Evolutionary conservation across 2,329 filamentous ascomycete species (phyloP), one percentile per base, ranked within the genome.

Genomic region (Colletotrichum camelliae): DNA sequence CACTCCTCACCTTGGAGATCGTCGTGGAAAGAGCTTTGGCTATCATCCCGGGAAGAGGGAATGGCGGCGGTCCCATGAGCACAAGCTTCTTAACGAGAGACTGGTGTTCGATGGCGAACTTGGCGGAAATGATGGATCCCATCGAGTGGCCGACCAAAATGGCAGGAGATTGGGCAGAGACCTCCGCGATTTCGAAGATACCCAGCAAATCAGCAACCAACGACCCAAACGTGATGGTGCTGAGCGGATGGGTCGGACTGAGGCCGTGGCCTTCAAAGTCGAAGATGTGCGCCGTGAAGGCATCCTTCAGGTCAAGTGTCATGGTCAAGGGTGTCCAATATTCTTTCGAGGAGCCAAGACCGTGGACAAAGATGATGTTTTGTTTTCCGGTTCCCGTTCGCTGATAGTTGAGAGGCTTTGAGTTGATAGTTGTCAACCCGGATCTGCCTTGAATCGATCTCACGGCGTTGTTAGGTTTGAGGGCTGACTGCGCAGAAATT

Each of bases 231-330:
- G 82, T 86, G 13, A 89, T 68, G 3, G 77, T 77, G 65, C 83
- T 86, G 4, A 85, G 81, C 0, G 89, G 86, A 10, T 85, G 85
- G 0, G 89, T 90, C 0, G 89, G 89, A 2, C 88, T 89, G 8
- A 89, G 82, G 1, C 90, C 90, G 76, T 91, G 89, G 4, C 90
- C 90, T 80, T 92, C 90, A 4, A 92, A 82, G 76, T 92, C 90
- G 73, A 87, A 87, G 0, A 90, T 79, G 74, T 89, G 86, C 7
- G 86, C 75, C 2, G 78, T 82, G 77, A 85, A 80, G 3, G 80
- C 78, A 15, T 80, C 76, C 6, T 77, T 72, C 12, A 86, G 81
- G 4, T 72, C 77, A 1, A 88, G 77, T 2, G 79, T 77, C 1
- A 82, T 76, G 31, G 89, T 82, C 8, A 91, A 79, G 0, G 90